These are phyloP conservation scores for Artemisia argyi DNA, from an alignment of 129 eudicot species.

Conservation along the genomic window DNA sequence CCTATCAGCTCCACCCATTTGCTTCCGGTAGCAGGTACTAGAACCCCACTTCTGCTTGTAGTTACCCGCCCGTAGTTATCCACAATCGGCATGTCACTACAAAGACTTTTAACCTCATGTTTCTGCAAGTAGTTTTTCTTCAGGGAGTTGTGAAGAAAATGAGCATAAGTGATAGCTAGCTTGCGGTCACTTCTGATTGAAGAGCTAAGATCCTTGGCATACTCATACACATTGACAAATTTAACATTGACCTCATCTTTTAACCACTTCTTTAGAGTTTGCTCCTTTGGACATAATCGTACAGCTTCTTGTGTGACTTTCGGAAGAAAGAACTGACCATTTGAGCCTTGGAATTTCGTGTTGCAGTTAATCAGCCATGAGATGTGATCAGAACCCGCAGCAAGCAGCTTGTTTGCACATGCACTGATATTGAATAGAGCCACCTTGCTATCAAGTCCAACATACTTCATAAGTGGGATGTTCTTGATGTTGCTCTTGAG, in stretches of 20 bases:
- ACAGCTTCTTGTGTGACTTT: slow-evolving; percentile 18
- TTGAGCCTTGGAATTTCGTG: slow-evolving; percentile 20
- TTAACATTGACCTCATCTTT: background rate
- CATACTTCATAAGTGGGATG: slow-evolving; percentile 44
- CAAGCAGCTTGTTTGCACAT: slow-evolving; percentile 18
- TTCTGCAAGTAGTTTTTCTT: background rate
- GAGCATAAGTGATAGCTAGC: background rate
- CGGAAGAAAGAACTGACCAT: slow-evolving; percentile 32
- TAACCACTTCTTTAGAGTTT: background rate
- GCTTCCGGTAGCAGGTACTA: slow-evolving; percentile 3
- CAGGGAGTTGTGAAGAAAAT: background rate
- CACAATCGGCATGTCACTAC: background rate
- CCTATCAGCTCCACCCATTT: slow-evolving; percentile 6
- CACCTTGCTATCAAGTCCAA: slow-evolving; percentile 21
- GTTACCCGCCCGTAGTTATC: slow-evolving; percentile 4
- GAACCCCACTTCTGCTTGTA: background rate
- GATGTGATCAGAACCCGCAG: slow-evolving; percentile 14
- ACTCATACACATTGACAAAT: background rate
- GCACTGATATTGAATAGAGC: slow-evolving; percentile 17
- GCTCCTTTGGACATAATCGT: background rate
- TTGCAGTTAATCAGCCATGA: slow-evolving; percentile 60
- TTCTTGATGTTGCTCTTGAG: slow-evolving; percentile 25
- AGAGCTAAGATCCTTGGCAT: background rate
- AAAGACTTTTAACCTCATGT: background rate
- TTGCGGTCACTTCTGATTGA: background rate